A percentile compares a stretch with the other conserved stretches of the same genome.
phyloP scores from a whole-genome alignment of 768 basidiomycete species.

The Suillus lakei region DNA sequence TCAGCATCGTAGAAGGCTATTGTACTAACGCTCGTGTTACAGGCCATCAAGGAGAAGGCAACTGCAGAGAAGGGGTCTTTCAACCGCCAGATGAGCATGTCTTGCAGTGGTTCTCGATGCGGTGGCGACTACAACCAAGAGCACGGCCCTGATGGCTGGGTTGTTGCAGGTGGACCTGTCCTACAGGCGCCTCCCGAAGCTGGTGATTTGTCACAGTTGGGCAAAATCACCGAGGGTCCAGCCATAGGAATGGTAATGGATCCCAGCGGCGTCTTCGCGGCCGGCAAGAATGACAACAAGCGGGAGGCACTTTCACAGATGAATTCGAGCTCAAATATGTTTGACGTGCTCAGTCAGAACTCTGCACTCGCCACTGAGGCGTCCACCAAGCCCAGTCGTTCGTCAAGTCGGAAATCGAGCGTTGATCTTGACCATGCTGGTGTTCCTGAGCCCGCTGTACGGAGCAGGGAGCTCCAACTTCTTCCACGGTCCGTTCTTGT shows the following conservation, averaged over 20 bases:
- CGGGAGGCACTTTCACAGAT: constrained; percentile 79
- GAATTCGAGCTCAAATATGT: constrained; percentile 86
- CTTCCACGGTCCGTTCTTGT: constrained; percentile 38
- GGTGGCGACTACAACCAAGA: constrained; percentile 75
- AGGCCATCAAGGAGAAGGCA: constrained; percentile 84
- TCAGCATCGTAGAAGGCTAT: constrained; percentile 1
- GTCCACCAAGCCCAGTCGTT: constrained; percentile 54
- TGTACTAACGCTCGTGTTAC: too few relatives aligned
- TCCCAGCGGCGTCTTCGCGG: constrained; percentile 82
- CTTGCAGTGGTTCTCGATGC: too few relatives aligned
- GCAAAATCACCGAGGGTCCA: constrained; percentile 78
- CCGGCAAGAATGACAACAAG: constrained; percentile 70
- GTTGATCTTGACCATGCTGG: constrained; percentile 53
- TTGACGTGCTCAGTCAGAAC: constrained; percentile 78
- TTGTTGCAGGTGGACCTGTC: constrained; percentile 59
- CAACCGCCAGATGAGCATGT: constrained; percentile 78
- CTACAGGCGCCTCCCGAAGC: constrained; percentile 72
- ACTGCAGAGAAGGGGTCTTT: constrained; percentile 62
- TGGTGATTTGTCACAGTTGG: constrained; percentile 86
- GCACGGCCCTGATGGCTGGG: constrained; percentile 85
- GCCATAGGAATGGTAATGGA: constrained; percentile 70
- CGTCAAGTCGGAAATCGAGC: constrained; percentile 54
- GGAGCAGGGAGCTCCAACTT: constrained; percentile 76
- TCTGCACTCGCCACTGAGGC: constrained; percentile 59
- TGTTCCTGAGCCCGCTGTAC: constrained; percentile 49